Base-by-base conservation (phyloP, 129 eudicot genomes). In the Saposhnikovia divaricata region DNA sequence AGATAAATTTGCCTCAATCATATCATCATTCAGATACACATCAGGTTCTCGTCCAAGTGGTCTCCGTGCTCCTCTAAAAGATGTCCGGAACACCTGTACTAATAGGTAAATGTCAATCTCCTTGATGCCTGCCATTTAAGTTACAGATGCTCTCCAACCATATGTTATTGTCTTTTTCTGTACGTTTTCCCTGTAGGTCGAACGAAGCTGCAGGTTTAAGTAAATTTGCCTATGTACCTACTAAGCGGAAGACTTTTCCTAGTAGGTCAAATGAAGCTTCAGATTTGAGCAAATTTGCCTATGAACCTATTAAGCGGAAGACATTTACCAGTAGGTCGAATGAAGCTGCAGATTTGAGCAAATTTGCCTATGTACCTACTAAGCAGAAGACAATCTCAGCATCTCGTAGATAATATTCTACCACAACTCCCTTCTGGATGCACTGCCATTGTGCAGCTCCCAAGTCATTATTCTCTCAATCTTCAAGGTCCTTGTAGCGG, bases 21-120 rank as follows among this genome's bases (percentile, higher is more conserved):
- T 95, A 80, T 95, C 99, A 34, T 89, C 99, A 74, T 95, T 87
- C 78, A 86, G 82, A 83, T 92, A 80, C 85, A 86, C 92, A 84
- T 84, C 91, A 38, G 97, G 99, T 77, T 92, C 97, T 74, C 99
- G 99, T 84, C 96, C 97, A 34, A 92, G 96, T 48, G 99, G 99
- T 74, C 95, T 95, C 74, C 94, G 99, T 61, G 90, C 99, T 65
- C 97, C 99, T 66, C 86, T 95, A 46, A 92, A 85, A 78, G 99
- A 92, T 75, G 76, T 95, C 14, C 82, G 86, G 48, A 95, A 90
- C 87, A 90, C 90, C 31, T 70, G 68, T 78, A 83, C 81, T 38
- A 85, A 63, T 4, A 90, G 90, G 85, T 86, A 88, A 79, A 50
- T 40, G 1, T 42, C 47, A 42, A 45, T 45, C n/a, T 14, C 45